These are phyloP conservation scores for Lophiostoma macrostomum DNA, from an alignment of 495 filamentous ascomycete species.

Conservation along the genomic window DNA sequence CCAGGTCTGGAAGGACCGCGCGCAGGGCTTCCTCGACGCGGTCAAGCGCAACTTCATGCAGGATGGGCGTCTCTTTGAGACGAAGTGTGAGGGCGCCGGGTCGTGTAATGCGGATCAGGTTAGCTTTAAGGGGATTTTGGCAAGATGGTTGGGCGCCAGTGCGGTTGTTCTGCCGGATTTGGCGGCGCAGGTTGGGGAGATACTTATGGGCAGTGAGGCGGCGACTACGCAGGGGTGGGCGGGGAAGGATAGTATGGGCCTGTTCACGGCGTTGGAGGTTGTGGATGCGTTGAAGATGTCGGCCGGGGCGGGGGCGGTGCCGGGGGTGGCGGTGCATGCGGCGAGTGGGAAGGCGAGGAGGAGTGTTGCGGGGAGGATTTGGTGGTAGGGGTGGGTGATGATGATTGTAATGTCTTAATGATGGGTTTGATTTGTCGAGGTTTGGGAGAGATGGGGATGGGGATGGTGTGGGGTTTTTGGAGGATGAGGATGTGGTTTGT, in stretches of 20 bases:
- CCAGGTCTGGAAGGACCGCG: conserved; percentile 43
- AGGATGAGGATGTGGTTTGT: too few species aligned
- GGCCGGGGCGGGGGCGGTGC: neutral
- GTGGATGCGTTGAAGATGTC: conserved; percentile 33
- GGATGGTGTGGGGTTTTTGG: too few species aligned
- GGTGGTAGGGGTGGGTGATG: too few species aligned
- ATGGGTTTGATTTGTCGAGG: too few species aligned
- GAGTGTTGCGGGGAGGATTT: too few species aligned
- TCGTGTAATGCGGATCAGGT: conserved; percentile 68
- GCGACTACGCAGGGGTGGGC: conserved; percentile 50
- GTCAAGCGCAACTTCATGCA: conserved; percentile 51
- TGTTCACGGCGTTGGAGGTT: conserved; percentile 57
- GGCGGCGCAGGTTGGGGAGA: conserved; percentile 50
- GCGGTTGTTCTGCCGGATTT: conserved; percentile 63
- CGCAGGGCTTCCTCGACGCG: conserved; percentile 46
- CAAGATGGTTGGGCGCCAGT: conserved; percentile 64
- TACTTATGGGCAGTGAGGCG: conserved; percentile 53
- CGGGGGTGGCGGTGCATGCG: too few species aligned
- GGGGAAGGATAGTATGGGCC: conserved; percentile 48
- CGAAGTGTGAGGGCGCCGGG: conserved; percentile 60
- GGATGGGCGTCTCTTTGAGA: conserved; percentile 56
- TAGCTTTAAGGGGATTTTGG: conserved; percentile 70
- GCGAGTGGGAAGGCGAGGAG: too few species aligned
- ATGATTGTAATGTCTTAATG: too few species aligned
- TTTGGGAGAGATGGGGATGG: too few species aligned